Percentiles rank a stretch among this genome's conserved stretches.
Evolutionary conservation across 495 filamentous ascomycete genomes (phyloP).

Genomic region (Penicillium atrosanguineum): DNA sequence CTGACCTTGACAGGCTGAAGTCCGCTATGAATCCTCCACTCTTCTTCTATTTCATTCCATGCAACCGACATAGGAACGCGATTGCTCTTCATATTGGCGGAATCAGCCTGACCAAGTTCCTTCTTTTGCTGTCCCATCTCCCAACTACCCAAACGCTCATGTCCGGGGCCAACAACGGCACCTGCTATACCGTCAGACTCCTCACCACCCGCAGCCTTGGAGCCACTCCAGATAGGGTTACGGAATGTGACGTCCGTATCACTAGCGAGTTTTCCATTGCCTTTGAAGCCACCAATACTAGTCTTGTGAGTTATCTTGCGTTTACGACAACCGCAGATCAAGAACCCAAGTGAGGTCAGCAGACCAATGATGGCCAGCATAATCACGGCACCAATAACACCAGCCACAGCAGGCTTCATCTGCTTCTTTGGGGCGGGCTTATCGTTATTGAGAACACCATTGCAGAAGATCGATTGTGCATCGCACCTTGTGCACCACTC

Average conservation of each 20-base stretch:
- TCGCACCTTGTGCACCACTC: constrained; percentile 72
- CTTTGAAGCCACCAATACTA: constrained; percentile 47
- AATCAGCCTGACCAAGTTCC: constrained; percentile 4
- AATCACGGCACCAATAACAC: constrained; percentile 51
- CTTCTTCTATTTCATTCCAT: constrained; percentile 24
- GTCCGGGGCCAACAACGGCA: constrained; percentile 26
- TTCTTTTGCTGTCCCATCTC: constrained; percentile 41
- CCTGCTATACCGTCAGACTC: constrained; percentile 16
- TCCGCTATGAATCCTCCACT: constrained; percentile 29
- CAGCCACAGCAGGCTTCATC: constrained; percentile 47
- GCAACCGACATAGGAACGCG: background rate
- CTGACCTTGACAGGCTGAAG: constrained; percentile 30
- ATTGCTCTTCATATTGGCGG: constrained; percentile 1
- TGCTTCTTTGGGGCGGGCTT: constrained; percentile 6
- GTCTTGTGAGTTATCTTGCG: constrained; percentile 19
- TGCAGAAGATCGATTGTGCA: constrained; percentile 60
- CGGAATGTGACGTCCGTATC: constrained; percentile 47
- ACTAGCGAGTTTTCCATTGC: constrained; percentile 46
- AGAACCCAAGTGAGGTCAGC: constrained; percentile 25
- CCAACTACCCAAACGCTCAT: constrained; percentile 54
- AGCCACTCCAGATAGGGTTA: constrained; percentile 25
- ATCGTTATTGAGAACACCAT: constrained; percentile 27
- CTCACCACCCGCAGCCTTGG: constrained; percentile 19
- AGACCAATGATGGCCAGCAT: constrained; percentile 35
- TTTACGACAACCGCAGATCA: constrained; percentile 43